Percentiles rank a stretch among this genome's conserved stretches.
Evolutionary conservation across 805 yeast genomes (phyloP).

Genomic region (Hemisphaericaspora nanyangensis): DNA sequence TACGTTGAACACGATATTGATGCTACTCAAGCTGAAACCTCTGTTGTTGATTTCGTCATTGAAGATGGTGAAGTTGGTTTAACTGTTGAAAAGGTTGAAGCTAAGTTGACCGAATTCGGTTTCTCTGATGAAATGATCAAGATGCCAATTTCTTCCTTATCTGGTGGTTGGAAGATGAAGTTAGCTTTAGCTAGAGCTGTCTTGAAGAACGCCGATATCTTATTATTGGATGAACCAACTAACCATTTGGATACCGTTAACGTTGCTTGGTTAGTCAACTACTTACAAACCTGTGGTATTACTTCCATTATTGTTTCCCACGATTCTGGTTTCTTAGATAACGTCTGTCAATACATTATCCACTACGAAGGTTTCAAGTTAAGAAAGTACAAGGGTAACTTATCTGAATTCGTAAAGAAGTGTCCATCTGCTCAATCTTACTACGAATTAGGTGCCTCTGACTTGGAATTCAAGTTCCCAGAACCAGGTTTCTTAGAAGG

Average conservation of each 20-base stretch:
- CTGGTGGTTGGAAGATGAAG: constrained; percentile 99
- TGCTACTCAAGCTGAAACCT: constrained; percentile 94
- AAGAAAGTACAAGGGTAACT: constrained; percentile 99
- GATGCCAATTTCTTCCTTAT: constrained; percentile 93
- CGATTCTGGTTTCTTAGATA: constrained; percentile 99
- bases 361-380: constrained; percentile 99
- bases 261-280: constrained; percentile 99
- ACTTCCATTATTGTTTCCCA: constrained; percentile 98
- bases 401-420: constrained; percentile 96
- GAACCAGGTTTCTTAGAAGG: constrained; percentile 99
- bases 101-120: constrained; percentile 82
- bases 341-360: constrained; percentile 95
- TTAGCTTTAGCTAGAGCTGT: constrained; percentile 99
- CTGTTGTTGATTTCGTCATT: constrained; percentile 88
- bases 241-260: constrained; percentile 99
- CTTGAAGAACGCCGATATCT: constrained; percentile 95
- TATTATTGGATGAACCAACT: constrained; percentile 98
- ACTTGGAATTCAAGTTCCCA: constrained; percentile 95
- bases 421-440: constrained; percentile 98
- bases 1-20: constrained; percentile 99
- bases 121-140: constrained; percentile 90
- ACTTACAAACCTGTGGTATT: constrained; percentile 97
- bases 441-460: constrained; percentile 98
- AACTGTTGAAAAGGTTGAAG: constrained; percentile 65
- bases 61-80: constrained; percentile 75